Evolutionary conservation across 1,284 basidiomycete species (phyloP), one percentile per base, ranked within the genome.

Genomic region (Trichosporon faecale): DNA sequence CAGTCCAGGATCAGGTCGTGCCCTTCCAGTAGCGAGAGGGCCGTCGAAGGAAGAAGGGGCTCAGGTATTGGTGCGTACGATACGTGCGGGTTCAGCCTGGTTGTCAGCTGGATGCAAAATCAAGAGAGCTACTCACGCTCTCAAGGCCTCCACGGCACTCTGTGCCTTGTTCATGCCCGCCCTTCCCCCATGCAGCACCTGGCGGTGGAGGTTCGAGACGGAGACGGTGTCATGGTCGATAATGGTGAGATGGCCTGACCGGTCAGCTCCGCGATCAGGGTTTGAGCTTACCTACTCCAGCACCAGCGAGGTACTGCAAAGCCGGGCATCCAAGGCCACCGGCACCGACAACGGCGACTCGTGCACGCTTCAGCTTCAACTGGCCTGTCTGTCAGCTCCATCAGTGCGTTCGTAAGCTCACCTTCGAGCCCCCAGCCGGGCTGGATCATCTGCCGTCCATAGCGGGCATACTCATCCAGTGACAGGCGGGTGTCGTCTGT

Each of bases 391-490:
- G 64, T 73, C 29, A 71, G 72, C 35, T 11, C 31, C 11, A 4
- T 37, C 11, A 4, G 23, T 12, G 18, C 11, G 18, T 14, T 7
- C 7, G 25, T 11, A 14, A 55, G 44, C 84, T 66, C 70, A 91
- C 93, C 94, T 80, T 88, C 85, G 0, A 98, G 86, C 0, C 96
- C 96, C 78, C 98, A 91, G 27, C 89, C 90, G 69, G 94, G 89
- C 68, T 98, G 86, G 75, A 99, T 95, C 94, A 99, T 97, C 80
- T 99, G 97, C 60, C 97, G 87, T 27, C 95, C 95, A 88, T 98
- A 99, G 64, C 96, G 88, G 75, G 86, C 85, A 81, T 97, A 98
- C 78, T 98, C 95, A 55, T 84, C 79, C 7, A 85, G 77, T 11
- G 33, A 21, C 31, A 69, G 60, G 6, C n/a, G 29, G 9, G 27